Base-by-base conservation (phyloP, 2,329 filamentous ascomycete species). In the Periconia macrospinosa region DNA sequence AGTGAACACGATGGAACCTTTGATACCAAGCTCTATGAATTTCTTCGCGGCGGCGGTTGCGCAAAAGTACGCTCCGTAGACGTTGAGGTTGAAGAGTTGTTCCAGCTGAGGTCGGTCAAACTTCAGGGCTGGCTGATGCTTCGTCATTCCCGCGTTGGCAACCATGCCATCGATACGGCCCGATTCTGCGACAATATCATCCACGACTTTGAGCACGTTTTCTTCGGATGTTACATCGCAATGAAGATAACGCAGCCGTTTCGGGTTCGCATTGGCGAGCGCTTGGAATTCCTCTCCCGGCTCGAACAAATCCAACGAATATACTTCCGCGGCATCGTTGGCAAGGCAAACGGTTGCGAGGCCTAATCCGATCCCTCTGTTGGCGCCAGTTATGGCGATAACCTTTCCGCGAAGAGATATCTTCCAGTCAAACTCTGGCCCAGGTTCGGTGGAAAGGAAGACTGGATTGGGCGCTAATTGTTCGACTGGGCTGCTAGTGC, bases 111-210 rank as follows among this genome's bases (percentile, higher is more conserved):
- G 78, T 10, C 73, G 74, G 9, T 77, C 79, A 46, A 81, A 83
- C 47, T 83, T 76, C 11, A 83, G 67, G 0, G 80, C 80, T 2
- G 80, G 69, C 65, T 82, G 81, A 57, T 81, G 78, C 60, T 79
- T 80, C 19, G 80, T 83, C 50, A 77, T 72, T 41, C 80, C 80
- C 2, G 80, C 80, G 53, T 82, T 82, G 35, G 75, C 76, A 14
- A 83, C 77, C 70, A 83, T 79, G 13, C 80, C 80, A 53, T 82
- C 76, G n/a, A 82, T 65, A 3, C 71, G 74, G 30, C 79, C 79
- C 11, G 72, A 71, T 49, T 79, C 73, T n/a, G 66, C 67, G 10
- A 82, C 68, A 18, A 82, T 79, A 45, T 74, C 62, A 53, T 82
- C 78, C 1, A 82, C 65, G 2, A 77, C 78, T 14, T 71, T 72